A percentile compares a stretch with the other conserved stretches of the same genome.
Conservation (phyloP, 225 moss, liverwort and hornwort genomes). For the Polytrichum commune region DNA sequence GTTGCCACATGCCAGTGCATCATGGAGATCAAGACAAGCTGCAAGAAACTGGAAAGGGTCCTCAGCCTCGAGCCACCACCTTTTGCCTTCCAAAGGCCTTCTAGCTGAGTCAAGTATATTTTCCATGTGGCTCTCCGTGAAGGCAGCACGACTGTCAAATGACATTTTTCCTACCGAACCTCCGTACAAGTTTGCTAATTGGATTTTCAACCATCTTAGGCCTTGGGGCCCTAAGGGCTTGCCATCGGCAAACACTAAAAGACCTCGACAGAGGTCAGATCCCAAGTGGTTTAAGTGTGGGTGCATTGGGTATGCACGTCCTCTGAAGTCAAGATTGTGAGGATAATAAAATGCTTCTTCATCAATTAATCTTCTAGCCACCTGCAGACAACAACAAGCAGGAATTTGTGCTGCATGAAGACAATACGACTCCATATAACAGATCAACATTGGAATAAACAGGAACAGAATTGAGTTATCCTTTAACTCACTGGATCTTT, state of each 20-base stretch:
- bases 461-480: too few species aligned
- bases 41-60: conserved; percentile 85
- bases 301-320: conserved; percentile 91
- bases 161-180: conserved; percentile 76
- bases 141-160: conserved; percentile 63
- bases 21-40: conserved; percentile 64
- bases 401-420: not conserved
- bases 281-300: conserved; percentile 92
- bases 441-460: too few species aligned
- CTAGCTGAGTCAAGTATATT: conserved; percentile 74
- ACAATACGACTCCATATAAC: too few species aligned
- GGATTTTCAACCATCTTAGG: conserved; percentile 75
- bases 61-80: conserved; percentile 83
- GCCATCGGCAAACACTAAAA: conserved; percentile 68
- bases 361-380: conserved; percentile 65
- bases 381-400: conserved; percentile 33
- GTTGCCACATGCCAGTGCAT: conserved; percentile 57
- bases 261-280: conserved; percentile 79
- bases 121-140: conserved; percentile 66
- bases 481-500: too few species aligned
- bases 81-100: conserved; percentile 61
- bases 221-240: conserved; percentile 61
- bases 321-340: conserved; percentile 90
- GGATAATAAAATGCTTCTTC: conserved; percentile 85
- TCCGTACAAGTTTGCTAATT: conserved; percentile 78